Conservation (phyloP, 1,284 basidiomycete genomes). For the Acaromyces ingoldii region DNA sequence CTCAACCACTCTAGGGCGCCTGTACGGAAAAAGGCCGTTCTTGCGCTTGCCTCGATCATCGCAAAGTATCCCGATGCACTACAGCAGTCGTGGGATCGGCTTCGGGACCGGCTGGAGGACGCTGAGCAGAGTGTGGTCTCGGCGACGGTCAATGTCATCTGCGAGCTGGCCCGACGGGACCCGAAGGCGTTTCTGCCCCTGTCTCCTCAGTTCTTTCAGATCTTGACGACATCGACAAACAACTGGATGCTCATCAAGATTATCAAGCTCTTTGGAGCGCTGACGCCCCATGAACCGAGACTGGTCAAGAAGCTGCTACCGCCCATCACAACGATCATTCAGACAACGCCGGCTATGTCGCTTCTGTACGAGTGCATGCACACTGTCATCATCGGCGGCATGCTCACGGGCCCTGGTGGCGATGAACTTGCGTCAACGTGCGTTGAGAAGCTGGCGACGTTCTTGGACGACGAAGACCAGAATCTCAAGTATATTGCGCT, state of each 20-base stretch:
- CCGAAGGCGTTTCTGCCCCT: conserved; percentile 40
- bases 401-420: conserved; percentile 59
- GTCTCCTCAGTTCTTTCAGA: conserved; percentile 86
- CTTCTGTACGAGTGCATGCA: conserved; percentile 96
- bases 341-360: conserved; percentile 90
- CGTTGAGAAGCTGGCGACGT: conserved; percentile 86
- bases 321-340: conserved; percentile 89
- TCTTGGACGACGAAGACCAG: conserved; percentile 88
- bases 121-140: conserved; percentile 68
- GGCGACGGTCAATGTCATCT: conserved; percentile 87
- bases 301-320: conserved; percentile 88
- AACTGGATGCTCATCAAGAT: conserved; percentile 99
- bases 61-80: conserved; percentile 37
- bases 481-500: conserved; percentile 93
- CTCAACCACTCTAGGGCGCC: conserved; percentile 79
- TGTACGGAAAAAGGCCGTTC: conserved; percentile 81
- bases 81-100: conserved; percentile 51
- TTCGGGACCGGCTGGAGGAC: conserved; percentile 65
- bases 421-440: conserved; percentile 78
- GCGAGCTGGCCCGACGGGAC: conserved; percentile 68
- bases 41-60: conserved; percentile 62
- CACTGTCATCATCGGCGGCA: conserved; percentile 93
- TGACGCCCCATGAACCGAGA: conserved; percentile 81
- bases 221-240: conserved; percentile 90
- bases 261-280: conserved; percentile 63